Evolutionary conservation across 2,329 filamentous ascomycete genomes (phyloP).

Genomic region (Fusarium globosum): DNA sequence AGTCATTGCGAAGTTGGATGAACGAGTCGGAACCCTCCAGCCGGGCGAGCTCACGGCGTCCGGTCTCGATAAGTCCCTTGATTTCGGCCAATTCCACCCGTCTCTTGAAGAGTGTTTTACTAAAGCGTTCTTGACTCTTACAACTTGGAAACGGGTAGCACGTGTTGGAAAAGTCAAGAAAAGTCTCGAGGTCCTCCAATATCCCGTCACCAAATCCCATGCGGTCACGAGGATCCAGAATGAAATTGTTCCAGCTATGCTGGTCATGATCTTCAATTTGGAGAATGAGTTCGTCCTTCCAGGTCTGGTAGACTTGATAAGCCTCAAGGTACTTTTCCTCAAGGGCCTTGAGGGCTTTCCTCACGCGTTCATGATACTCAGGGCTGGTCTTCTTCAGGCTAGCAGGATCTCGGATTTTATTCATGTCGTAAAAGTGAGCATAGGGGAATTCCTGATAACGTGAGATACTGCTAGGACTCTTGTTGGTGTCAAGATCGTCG

Average conservation of each 20-base stretch:
- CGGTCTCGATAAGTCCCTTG: background rate
- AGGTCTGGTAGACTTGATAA: slow-evolving; percentile 1
- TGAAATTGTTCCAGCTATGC: slow-evolving; percentile 19
- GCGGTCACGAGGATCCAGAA: slow-evolving; percentile 11
- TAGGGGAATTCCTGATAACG: slow-evolving; percentile 16
- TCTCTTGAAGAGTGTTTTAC: background rate
- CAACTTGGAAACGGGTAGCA: background rate
- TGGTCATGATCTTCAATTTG: background rate
- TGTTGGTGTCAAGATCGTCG: background rate
- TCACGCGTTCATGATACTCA: slow-evolving; percentile 19
- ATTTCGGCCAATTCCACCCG: background rate
- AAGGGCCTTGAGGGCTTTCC: slow-evolving; percentile 9
- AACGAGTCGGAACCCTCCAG: slow-evolving; percentile 17
- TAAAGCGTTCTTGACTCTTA: background rate
- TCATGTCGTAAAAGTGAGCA: background rate
- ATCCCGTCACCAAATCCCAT: background rate
- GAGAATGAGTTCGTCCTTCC: background rate
- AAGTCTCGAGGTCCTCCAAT: background rate
- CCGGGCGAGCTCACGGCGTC: slow-evolving; percentile 19
- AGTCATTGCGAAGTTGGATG: slow-evolving; percentile 11
- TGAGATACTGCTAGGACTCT: background rate
- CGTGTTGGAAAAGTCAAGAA: background rate
- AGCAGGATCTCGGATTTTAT: background rate
- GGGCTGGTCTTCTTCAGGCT: slow-evolving; percentile 12
- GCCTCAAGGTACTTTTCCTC: background rate